Percentiles rank a stretch among this genome's conserved stretches.
phyloP scores from a whole-genome alignment of 2,329 filamentous ascomycete species.

The Amylocarpus encephaloides region DNA sequence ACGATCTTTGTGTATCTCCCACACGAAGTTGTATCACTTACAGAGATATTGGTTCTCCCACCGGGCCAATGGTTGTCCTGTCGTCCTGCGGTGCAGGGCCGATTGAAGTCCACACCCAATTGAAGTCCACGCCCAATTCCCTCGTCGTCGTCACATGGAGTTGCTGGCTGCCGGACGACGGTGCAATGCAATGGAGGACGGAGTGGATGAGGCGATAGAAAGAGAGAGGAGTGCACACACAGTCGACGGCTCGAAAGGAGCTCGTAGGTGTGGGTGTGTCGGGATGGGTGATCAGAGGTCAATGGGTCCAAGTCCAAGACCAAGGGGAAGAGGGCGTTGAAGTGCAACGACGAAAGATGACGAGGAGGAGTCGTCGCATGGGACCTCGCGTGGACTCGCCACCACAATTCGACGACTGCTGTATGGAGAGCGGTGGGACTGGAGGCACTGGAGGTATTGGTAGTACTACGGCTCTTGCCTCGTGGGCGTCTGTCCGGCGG shows the following conservation, averaged over 20 bases:
- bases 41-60: conserved; percentile 27
- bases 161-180: conserved; percentile 21
- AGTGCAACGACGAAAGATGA: conserved; percentile 23
- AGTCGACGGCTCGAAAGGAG: conserved; percentile 22
- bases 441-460: no score
- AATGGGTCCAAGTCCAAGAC: conserved; percentile 19
- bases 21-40: conserved; percentile 22
- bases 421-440: conserved; percentile 13
- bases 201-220: conserved; percentile 19
- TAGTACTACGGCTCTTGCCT: conserved; percentile 15
- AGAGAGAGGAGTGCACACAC: conserved; percentile 17
- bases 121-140: conserved; percentile 30
- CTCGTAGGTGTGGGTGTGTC: conserved; percentile 15
- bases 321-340: conserved; percentile 19
- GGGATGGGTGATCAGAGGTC: conserved; percentile 1
- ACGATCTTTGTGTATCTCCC: conserved; percentile 18
- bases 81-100: conserved; percentile 31
- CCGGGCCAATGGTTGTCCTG: conserved; percentile 26
- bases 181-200: conserved; percentile 17
- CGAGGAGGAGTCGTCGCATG: conserved; percentile 24
- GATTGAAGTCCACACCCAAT: conserved; percentile 31
- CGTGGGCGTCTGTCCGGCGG: conserved; percentile 25
- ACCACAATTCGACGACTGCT: conserved; percentile 11
- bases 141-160: conserved; percentile 30
- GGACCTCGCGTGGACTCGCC: conserved; percentile 24